Evolutionary conservation across 257 asterid species (phyloP), one percentile per base, ranked within the genome.

Genomic region (Marsdenia floribunda): DNA sequence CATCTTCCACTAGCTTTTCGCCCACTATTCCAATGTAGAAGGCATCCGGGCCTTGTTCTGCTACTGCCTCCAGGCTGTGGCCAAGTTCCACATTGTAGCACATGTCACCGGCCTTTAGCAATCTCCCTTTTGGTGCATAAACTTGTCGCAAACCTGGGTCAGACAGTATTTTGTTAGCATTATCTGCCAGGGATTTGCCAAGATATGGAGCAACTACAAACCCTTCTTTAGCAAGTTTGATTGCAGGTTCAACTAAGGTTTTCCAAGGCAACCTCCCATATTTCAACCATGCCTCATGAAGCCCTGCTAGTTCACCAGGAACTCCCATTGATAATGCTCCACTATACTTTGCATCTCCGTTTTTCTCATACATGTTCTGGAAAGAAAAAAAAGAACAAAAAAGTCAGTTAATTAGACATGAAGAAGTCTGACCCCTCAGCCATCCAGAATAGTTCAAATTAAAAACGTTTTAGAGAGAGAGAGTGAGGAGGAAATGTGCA

Each of bases 231-330:
- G 97, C 97, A 58, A 94, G 91, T 66, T 78, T 74, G 75, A 90
- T 87, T 10, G 97, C 93, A 0, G 97, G 99, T 73, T 84, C 82
- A 12, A 90, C 80, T 81, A 94, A 72, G 42, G 85, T 69, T 75
- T 61, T 85, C 99, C 99, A 94, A 0, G 97, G 96, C 73, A 94
- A 74, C 63, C 83, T 87, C 46, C 99, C 99, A 37, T 79, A 77
- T 73, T 77, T 90, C 73, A 76, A 70, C 97, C 99, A 94, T 33
- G 96, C 97, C 38, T 22, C 78, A 21, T 94, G 87, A 63, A 94
- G 96, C 70, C 99, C 99, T 0, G 97, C 99, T 82, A 90, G 24
- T 84, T 94, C 99, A 58, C 99, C 96, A 0, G 99, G 99, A 64
- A 88, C 91, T 5, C 96, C 99, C 90, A 89, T 90, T 3, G 97